phyloP scores from a whole-genome alignment of 2,329 filamentous ascomycete species.

The Teratosphaeria epicoccoides region DNA sequence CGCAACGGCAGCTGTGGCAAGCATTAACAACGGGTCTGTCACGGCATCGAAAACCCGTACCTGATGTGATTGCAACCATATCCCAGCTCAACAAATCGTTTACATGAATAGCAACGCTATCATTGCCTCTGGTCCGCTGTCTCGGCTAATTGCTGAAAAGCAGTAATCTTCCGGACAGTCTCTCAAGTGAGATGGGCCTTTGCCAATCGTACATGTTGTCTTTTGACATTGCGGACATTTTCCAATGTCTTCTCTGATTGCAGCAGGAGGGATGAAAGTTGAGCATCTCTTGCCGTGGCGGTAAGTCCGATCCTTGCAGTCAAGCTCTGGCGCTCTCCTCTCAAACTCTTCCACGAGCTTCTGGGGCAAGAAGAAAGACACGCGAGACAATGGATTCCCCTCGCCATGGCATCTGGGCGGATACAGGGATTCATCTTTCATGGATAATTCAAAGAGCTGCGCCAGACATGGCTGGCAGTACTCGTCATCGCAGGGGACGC shows the following conservation, averaged over 20 bases:
- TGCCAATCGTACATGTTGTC: slow-evolving; percentile 44
- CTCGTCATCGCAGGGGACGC: slow-evolving; percentile 30
- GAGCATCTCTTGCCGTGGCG: slow-evolving; percentile 39
- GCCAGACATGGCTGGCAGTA: slow-evolving; percentile 44
- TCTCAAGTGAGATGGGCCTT: slow-evolving; percentile 33
- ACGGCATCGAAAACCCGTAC: slow-evolving; percentile 31
- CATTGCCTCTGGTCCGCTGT: slow-evolving; percentile 38
- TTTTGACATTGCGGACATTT: slow-evolving; percentile 34
- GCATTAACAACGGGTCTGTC: slow-evolving; percentile 21
- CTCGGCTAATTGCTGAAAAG: slow-evolving; percentile 30
- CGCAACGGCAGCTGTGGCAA: slow-evolving; percentile 17
- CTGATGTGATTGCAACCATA: slow-evolving; percentile 48
- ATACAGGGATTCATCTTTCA: slow-evolving; percentile 43
- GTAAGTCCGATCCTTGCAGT: slow-evolving; percentile 41
- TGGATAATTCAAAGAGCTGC: slow-evolving; percentile 34
- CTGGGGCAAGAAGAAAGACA: slow-evolving; percentile 27
- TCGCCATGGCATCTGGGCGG: slow-evolving; percentile 45
- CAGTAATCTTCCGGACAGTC: slow-evolving; percentile 41
- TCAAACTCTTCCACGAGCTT: slow-evolving; percentile 30
- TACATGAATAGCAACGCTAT: slow-evolving; percentile 42
- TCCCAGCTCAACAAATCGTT: slow-evolving; percentile 38
- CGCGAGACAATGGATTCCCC: slow-evolving; percentile 29
- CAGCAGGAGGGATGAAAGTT: slow-evolving; percentile 33
- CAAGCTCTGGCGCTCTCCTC: slow-evolving; percentile 40
- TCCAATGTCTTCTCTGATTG: slow-evolving; percentile 27